Base-by-base conservation (phyloP, 108 stramenopile species). In the Skeletonema potamos region DNA sequence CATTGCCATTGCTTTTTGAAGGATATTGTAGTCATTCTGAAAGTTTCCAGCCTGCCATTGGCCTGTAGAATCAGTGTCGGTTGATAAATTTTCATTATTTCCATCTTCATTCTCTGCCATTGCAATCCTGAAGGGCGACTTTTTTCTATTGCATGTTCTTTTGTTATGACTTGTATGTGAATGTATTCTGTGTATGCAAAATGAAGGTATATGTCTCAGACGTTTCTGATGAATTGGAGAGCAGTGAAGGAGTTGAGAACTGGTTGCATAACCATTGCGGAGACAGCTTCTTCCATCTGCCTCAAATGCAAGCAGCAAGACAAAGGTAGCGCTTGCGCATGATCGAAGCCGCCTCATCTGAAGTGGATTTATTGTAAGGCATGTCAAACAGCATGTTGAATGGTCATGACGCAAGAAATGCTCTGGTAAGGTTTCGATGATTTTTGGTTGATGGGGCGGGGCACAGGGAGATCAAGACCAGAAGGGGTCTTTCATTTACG, bases 31-130 rank as follows among this genome's bases (percentile, higher is more conserved):
- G 62, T 81, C 79, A 18, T 34, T 58, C 51, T 81, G 72, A 58
- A 70, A 81, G 58, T 81, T 59, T 34, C 59, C 60, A 17, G 79
- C 68, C 54, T 70, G 27, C 79, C 79, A 81, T 64, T 70, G 11
- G 58, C 30, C 17, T 30, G 51, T 64, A 65, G 54, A 26, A 8
- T 51, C 22, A 24, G 6, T 22, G 18, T 7, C 22, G 18, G n/a
- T 51, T 51, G 48, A 22, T 51, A 20, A 8, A 51, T 51, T 20
- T 51, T 17, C 48, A 51, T 18, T 44, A 44, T 44, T 44, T 44
- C 43, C 17, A 18, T 51, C 48, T 6, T 51, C 22, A 51, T 7
- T 51, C 22, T 20, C 22, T 3, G 20, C 48, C 48, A 22, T 51
- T 22, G 7, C 6, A 9, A n/a, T n/a, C n/a, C 6, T 24, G 8